Conservation (phyloP, 2,329 filamentous ascomycete species). For the Akanthomyces uredinophilus region DNA sequence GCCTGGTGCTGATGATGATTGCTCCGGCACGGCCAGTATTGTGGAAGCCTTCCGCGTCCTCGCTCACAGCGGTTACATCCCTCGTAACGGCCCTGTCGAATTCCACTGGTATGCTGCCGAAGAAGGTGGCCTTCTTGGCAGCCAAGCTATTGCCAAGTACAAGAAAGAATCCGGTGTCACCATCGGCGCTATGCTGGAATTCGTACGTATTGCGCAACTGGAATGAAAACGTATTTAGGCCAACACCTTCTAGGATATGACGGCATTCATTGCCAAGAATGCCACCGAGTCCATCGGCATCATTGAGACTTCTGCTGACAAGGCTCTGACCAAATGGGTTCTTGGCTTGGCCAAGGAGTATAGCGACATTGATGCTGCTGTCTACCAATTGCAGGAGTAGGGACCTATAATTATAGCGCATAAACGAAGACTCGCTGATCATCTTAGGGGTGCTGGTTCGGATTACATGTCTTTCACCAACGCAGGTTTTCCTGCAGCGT, state of each 20-base stretch:
- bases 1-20: conserved; percentile 70
- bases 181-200: conserved; percentile 70
- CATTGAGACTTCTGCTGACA: conserved; percentile 34
- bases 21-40: conserved; percentile 67
- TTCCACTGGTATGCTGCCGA: conserved; percentile 81
- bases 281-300: conserved; percentile 35
- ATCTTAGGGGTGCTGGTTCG: conserved; percentile 30
- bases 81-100: conserved; percentile 48
- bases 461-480: conserved; percentile 38
- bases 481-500: conserved; percentile 34
- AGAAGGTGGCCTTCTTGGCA: conserved; percentile 61
- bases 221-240: conserved; percentile 59
- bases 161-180: conserved; percentile 58
- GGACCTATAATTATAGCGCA: not conserved
- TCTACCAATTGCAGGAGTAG: conserved; percentile 29
- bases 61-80: conserved; percentile 38
- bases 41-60: conserved; percentile 66
- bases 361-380: conserved; percentile 29
- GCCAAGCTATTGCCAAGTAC: conserved; percentile 62
- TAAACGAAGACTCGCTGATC: not conserved
- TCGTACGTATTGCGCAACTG: conserved; percentile 20
- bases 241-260: conserved; percentile 36
- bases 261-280: conserved; percentile 32
- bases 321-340: conserved; percentile 32
- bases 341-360: conserved; percentile 31